Conservation (phyloP, 768 basidiomycete species). For the Lyophyllum semitale region DNA sequence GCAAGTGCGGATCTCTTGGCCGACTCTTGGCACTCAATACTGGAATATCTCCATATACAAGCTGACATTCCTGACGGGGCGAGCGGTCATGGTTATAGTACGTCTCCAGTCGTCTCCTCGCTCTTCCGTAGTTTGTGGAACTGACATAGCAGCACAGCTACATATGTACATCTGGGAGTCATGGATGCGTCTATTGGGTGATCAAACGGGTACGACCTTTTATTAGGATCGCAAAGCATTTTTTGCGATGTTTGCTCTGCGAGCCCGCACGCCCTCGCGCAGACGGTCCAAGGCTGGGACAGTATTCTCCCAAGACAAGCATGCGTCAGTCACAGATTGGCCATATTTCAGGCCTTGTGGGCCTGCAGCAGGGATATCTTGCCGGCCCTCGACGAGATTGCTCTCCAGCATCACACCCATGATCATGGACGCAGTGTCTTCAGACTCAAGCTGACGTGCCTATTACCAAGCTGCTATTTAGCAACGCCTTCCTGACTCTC, state of each 20-base stretch:
- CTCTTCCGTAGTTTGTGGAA: too few species aligned
- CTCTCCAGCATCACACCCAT: constrained; percentile 97
- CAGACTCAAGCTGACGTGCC: constrained; percentile 73
- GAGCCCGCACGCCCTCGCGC: constrained; percentile 83
- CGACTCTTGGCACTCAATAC: too few species aligned
- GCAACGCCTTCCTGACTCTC: not conserved
- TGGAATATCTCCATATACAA: too few species aligned
- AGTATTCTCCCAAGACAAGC: constrained; percentile 89
- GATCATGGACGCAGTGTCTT: constrained; percentile 71
- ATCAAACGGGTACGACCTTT: not conserved
- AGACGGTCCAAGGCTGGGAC: constrained; percentile 80
- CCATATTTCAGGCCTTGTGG: constrained; percentile 78
- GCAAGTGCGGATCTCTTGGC: too few species aligned
- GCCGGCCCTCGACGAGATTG: constrained; percentile 85
- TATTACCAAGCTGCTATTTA: constrained; percentile 24
- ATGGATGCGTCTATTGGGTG: not conserved
- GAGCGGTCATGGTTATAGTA: too few species aligned
- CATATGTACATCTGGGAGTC: not conserved
- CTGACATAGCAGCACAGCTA: too few species aligned
- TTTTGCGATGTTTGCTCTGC: constrained; percentile 53
- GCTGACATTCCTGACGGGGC: too few species aligned
- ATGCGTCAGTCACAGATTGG: constrained; percentile 87
- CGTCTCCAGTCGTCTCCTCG: too few species aligned
- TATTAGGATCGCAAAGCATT: constrained; percentile 20
- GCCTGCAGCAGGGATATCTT: constrained; percentile 77